Base-by-base conservation (phyloP, 2,329 filamentous ascomycete species). In the Aureobasidium sp. region DNA sequence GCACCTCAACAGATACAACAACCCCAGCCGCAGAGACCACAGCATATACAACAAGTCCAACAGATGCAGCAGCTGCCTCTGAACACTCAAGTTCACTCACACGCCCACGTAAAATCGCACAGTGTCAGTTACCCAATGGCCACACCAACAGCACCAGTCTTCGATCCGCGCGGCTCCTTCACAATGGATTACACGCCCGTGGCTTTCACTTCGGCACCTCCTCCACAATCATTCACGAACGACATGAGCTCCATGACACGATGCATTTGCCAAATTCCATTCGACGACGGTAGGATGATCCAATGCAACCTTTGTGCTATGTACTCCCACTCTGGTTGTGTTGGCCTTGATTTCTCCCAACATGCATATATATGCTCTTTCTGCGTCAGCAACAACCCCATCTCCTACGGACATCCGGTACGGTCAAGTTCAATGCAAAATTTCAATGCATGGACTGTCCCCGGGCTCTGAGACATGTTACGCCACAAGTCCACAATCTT, bases 291-390 rank as follows among this genome's bases (percentile, higher is more conserved):
- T 25, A 78, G 79, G 66, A 83, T 87, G 80, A 79, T 87, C 51
- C 83, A 85, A 74, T 87, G 84, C 72, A 81, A 84, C 70, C 82
- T 80, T 27, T 87, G 84, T 73, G 80, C 76, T n/a, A 84, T 85
- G 67, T 87, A 82, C 80, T 74, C 84, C 34, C 84, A 87, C 67
- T 80, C 80, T 36, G 76, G 76, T 61, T 87, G 84, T 67, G 77
- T 85, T 25, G 82, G 83, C 1, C 78, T 80, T 62, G 71, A 75
- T 20, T 75, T 77, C 76, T 59, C 71, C 80, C 72, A 76, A 11
- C 76, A 77, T 0, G 72, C 79, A 22, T 82, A 81, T 65, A 76
- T 81, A 14, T 83, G 81, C 68, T 71, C 78, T 44, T 80, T 80
- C 63, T 83, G 81, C 49, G 25, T 39, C 15, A 57, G 25, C 51